A percentile compares a stretch with the other conserved stretches of the same genome.
Evolutionary conservation across 805 yeast species (phyloP).

Genomic region (Yarrowia sp.): DNA sequence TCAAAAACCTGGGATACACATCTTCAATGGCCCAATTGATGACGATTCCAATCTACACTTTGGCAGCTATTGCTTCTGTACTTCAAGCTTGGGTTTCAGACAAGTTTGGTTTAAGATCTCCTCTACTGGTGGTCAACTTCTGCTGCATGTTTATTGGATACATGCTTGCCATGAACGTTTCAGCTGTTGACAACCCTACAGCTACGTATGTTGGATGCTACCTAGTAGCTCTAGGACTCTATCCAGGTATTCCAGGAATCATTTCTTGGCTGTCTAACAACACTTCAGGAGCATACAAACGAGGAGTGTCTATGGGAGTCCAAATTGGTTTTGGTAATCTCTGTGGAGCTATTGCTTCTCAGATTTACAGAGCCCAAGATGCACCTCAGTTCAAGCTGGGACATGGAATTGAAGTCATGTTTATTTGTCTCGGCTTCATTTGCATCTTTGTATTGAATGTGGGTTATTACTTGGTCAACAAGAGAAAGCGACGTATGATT

Average conservation of each 20-base stretch:
- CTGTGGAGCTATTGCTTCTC: constrained; percentile 60
- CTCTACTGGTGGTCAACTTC: constrained; percentile 34
- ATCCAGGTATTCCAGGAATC: constrained; percentile 57
- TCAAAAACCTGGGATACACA: constrained; percentile 54
- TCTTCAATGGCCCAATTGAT: constrained; percentile 54
- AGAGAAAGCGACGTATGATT: not conserved
- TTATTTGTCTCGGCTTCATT: constrained; percentile 40
- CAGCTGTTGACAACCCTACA: constrained; percentile 35
- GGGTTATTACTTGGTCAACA: not conserved
- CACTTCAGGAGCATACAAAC: constrained; percentile 54
- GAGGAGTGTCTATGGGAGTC: constrained; percentile 52
- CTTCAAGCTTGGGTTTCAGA: constrained; percentile 33
- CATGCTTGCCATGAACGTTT: constrained; percentile 47
- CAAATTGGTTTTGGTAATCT: constrained; percentile 64
- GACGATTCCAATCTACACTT: constrained; percentile 46
- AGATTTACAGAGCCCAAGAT: constrained; percentile 51
- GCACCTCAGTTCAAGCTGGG: constrained; percentile 56
- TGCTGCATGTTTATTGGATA: constrained; percentile 41
- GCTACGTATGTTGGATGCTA: constrained; percentile 54
- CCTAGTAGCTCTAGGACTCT: constrained; percentile 52
- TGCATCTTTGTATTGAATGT: not conserved
- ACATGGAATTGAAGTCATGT: constrained; percentile 48
- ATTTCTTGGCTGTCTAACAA: constrained; percentile 61
- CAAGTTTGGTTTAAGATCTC: constrained; percentile 39
- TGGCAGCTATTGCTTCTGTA: constrained; percentile 40